Base-by-base conservation (phyloP, 306 rosid genomes). In the Mucuna pruriens region DNA sequence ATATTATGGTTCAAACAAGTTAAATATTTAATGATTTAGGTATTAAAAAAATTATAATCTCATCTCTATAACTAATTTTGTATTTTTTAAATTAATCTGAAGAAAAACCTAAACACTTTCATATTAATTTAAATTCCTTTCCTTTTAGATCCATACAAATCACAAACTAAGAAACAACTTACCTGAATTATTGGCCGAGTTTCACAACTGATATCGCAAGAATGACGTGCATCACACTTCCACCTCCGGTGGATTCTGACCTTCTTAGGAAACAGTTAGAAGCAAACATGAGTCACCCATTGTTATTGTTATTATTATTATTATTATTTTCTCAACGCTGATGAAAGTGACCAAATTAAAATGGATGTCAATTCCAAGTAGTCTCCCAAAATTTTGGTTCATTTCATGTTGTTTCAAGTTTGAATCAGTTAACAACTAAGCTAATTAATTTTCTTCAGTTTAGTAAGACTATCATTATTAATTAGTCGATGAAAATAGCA, bases 281-380 rank as follows among this genome's bases (percentile, higher is more conserved):
- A 29, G 33, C 70, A 29, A 76, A 26, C 16, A 45, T 25, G 66
- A 23, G 36, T 49, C 0, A 36, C 26, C 1, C 33, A 31, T 42
- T 8, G 2, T 19, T 40, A 34, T 74, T 46, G 26, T 36, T 2
- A 36, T 36, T 36, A 36, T 36, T 6, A 29, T 26, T 26, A 61
- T 29, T 2, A 46, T 39, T n/a, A 0, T 45, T 9, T 40, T 58
- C 25, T 38, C 25, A 76, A 76, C 38, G 39, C 31, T 15, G 7
- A 46, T 49, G 82, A 77, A 65, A 77, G 38, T 65, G 65, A 77
- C 65, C 64, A 65, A 48, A 64, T 64, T 64, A 12, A 64, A 61
- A 66, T 36, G 69, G 23, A 7, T 51, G 75, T 51, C 66, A 36
- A 34, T 22, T 66, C 57, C 2, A 51, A 65, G 19, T 15, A 19